These are phyloP conservation scores for Phyllosticta paracitricarpa DNA, from an alignment of 2,329 filamentous ascomycete species.

Conservation along the genomic window DNA sequence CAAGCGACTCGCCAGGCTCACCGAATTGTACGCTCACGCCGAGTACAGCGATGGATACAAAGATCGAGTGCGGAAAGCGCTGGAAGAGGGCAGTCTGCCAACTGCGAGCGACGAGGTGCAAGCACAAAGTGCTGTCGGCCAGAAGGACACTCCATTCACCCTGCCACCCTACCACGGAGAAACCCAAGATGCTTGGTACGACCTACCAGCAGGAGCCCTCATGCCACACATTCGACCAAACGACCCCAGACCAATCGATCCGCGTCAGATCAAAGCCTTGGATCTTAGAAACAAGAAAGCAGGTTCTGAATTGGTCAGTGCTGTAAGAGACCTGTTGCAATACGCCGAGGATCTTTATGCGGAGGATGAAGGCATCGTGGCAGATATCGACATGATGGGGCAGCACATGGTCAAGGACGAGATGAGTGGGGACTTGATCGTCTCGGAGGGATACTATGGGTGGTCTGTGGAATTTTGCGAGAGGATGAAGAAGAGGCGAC, in stretches of 20 bases:
- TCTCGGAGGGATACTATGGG: constrained; percentile 73
- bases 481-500: constrained; percentile 53
- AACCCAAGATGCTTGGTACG: constrained; percentile 62
- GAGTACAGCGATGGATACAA: constrained; percentile 51
- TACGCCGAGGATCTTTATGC: constrained; percentile 62
- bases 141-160: constrained; percentile 54
- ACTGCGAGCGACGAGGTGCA: constrained; percentile 18
- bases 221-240: constrained; percentile 70
- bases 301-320: constrained; percentile 52
- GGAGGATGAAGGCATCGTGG: constrained; percentile 38
- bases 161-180: constrained; percentile 74
- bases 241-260: constrained; percentile 63
- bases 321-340: constrained; percentile 60
- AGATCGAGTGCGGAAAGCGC: constrained; percentile 49
- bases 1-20: constrained; percentile 52
- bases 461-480: constrained; percentile 76
- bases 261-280: constrained; percentile 59
- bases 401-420: constrained; percentile 57
- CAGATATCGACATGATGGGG: constrained; percentile 67
- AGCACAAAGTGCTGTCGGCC: constrained; percentile 16
- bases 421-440: constrained; percentile 53
- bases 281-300: constrained; percentile 60
- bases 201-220: constrained; percentile 72
- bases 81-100: constrained; percentile 34
- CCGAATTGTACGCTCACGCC: constrained; percentile 62